Evolutionary conservation across 768 basidiomycete genomes (phyloP).

Genomic region (Steccherinum ochraceum): DNA sequence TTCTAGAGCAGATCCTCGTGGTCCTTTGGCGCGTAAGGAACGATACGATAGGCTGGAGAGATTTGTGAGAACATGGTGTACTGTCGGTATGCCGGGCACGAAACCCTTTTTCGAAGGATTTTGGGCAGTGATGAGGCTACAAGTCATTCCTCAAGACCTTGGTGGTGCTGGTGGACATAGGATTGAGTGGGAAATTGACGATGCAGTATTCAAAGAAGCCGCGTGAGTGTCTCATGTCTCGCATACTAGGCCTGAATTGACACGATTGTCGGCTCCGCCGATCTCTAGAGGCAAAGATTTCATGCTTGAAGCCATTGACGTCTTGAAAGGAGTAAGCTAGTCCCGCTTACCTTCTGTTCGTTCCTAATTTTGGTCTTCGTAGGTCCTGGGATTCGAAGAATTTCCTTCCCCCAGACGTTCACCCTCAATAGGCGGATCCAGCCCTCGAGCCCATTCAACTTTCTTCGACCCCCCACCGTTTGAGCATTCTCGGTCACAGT

Average conservation of each 20-base stretch:
- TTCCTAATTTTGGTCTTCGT: slow-evolving; percentile 7
- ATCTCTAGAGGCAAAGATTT: slow-evolving; percentile 80
- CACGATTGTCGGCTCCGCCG: slow-evolving; percentile 17
- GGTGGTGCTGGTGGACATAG: slow-evolving; percentile 72
- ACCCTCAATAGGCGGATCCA: slow-evolving; percentile 17
- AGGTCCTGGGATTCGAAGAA: slow-evolving; percentile 77
- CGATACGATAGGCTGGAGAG: slow-evolving; percentile 68
- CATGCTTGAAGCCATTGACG: slow-evolving; percentile 85
- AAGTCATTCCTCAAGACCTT: slow-evolving; percentile 70
- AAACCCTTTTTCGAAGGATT: slow-evolving; percentile 77
- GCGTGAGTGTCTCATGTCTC: slow-evolving; percentile 54
- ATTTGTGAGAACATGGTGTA: slow-evolving; percentile 81
- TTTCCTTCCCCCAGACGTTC: slow-evolving; percentile 24
- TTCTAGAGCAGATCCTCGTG: slow-evolving; percentile 59
- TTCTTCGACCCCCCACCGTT: slow-evolving; percentile 32
- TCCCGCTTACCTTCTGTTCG: slow-evolving; percentile 5
- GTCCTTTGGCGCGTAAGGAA: slow-evolving; percentile 66
- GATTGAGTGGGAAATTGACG: slow-evolving; percentile 89
- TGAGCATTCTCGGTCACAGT: slow-evolving; percentile 49
- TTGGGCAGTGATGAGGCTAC: slow-evolving; percentile 78
- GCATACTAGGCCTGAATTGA: slow-evolving; percentile 6
- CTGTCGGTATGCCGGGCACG: slow-evolving; percentile 81
- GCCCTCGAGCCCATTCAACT: slow-evolving; percentile 16
- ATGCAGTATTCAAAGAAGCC: slow-evolving; percentile 90
- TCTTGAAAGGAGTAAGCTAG: slow-evolving; percentile 81